Evolutionary conservation across 345 rosid genomes (phyloP), one percentile per base, ranked within the genome.

Genomic region (Populus simonii): DNA sequence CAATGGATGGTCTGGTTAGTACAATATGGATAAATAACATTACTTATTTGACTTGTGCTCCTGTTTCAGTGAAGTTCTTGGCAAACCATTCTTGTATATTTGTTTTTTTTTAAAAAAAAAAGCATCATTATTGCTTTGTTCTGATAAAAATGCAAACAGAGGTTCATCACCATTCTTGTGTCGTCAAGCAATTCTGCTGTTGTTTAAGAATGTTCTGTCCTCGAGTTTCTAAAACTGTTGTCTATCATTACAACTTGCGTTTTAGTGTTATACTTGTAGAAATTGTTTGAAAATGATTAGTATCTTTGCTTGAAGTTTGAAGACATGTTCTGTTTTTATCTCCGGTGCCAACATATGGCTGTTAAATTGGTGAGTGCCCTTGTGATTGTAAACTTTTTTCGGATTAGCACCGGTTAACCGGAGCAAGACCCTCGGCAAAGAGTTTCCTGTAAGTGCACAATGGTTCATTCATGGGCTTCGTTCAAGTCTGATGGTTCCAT

Each of bases 331-430:
- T 7, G 51, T 78, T 55, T 47, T 36, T 74, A 23, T 67, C 79
- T 75, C 2, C 36, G 49, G 10, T 65, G 71, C 70, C 41, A 81
- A 39, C 89, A 94, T 97, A 83, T 94, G 83, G 89, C 94, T 0
- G 99, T 98, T 75, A 96, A 94, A 88, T 76, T 92, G 89, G 86
- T 89, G 78, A 96, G 4, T 94, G 99, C 80, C 82, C 89, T 76
- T 96, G 98, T 47, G 94, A 91, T 78, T 94, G 98, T 80, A 33
- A 33, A 33, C 35, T 33, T 4, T 0, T 33, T 33, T 33, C 3
- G 35, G 35, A 33, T 33, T 33, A 33, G 35, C 35, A 4, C 5
- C 35, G 35, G 35, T 33, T 33, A 33, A 33, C 35, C 35, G 35
- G 35, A 33, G 35, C 35, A 4, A 33, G 35, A 33, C 35, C 0